Percentiles rank a stretch among this genome's conserved stretches.
phyloP scores from a whole-genome alignment of 23 red algal genomes.

The Gracilaria caudata region DNA sequence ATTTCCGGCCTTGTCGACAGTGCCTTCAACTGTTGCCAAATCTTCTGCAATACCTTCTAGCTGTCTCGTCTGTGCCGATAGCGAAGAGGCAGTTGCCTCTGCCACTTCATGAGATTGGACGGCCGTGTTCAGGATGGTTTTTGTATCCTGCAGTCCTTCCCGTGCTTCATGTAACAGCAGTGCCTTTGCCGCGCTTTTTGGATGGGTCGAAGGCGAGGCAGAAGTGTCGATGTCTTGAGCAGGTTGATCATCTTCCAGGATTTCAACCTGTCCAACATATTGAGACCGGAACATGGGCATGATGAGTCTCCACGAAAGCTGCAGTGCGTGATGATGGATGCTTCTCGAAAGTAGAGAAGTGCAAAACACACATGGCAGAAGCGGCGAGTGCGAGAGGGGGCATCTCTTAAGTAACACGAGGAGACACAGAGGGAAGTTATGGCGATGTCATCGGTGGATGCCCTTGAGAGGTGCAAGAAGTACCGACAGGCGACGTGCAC shows the following conservation, averaged over 20 bases:
- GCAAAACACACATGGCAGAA: neutral
- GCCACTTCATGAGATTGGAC: conserved; percentile 1
- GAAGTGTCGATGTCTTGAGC: neutral
- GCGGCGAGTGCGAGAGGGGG: neutral
- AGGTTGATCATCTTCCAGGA: conserved; percentile 2
- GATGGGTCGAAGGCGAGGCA: neutral
- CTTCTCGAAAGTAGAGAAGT: neutral
- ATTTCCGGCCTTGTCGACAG: conserved; percentile 2
- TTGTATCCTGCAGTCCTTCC: neutral
- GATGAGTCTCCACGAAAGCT: neutral
- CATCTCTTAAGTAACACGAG: conserved; percentile 1
- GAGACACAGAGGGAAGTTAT: neutral
- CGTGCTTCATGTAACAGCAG: conserved; percentile 21
- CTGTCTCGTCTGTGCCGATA: conserved; percentile 16
- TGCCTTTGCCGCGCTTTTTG: neutral
- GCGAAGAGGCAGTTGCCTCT: conserved; percentile 3
- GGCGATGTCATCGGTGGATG: neutral
- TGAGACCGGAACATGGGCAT: conserved; percentile 14
- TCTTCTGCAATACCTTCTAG: conserved; percentile 22
- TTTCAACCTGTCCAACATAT: neutral
- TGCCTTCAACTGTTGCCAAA: neutral
- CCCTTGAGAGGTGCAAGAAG: neutral
- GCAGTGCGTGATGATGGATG: neutral
- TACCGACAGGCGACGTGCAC: neutral
- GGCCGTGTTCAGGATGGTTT: conserved; percentile 1